Conservation (phyloP, 768 basidiomycete species). For the Pleurotus sapidus region DNA sequence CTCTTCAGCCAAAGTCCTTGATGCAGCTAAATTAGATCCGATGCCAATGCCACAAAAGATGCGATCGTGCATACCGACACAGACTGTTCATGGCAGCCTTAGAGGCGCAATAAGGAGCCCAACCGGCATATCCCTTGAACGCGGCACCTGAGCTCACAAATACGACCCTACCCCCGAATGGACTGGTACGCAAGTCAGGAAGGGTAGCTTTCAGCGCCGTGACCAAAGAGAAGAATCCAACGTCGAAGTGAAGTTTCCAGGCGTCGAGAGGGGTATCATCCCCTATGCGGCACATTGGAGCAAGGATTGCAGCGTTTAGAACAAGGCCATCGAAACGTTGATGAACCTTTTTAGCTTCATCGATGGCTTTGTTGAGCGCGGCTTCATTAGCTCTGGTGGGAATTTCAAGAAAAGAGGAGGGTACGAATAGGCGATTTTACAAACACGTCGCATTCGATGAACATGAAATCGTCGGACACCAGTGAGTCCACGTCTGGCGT, state of each 20-base stretch:
- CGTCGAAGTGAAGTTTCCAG: constrained; percentile 76
- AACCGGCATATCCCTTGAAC: constrained; percentile 59
- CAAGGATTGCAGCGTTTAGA: constrained; percentile 80
- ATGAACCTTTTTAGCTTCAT: constrained; percentile 48
- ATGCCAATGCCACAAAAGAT: not conserved
- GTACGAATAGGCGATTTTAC: constrained; percentile 26
- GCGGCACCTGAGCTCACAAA: constrained; percentile 89
- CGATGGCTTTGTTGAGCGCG: constrained; percentile 55
- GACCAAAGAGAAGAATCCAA: constrained; percentile 87
- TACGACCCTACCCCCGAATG: constrained; percentile 62
- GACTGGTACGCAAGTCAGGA: constrained; percentile 64
- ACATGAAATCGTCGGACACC: constrained; percentile 41
- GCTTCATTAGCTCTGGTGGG: constrained; percentile 54
- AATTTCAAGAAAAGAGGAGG: constrained; percentile 9
- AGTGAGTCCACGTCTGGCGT: constrained; percentile 65
- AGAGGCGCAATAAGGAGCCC: constrained; percentile 80
- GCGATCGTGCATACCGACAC: constrained; percentile 48
- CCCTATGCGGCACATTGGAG: constrained; percentile 62
- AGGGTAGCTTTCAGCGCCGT: constrained; percentile 64
- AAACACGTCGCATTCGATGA: constrained; percentile 75
- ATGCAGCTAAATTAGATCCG: not conserved
- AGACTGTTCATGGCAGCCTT: constrained; percentile 92
- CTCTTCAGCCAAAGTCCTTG: constrained; percentile 80
- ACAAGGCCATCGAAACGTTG: constrained; percentile 72
- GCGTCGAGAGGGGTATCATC: constrained; percentile 39